These are phyloP conservation scores for Exophiala dermatitidis DNA, from an alignment of 2,329 filamentous ascomycete species.

Conservation along the genomic window DNA sequence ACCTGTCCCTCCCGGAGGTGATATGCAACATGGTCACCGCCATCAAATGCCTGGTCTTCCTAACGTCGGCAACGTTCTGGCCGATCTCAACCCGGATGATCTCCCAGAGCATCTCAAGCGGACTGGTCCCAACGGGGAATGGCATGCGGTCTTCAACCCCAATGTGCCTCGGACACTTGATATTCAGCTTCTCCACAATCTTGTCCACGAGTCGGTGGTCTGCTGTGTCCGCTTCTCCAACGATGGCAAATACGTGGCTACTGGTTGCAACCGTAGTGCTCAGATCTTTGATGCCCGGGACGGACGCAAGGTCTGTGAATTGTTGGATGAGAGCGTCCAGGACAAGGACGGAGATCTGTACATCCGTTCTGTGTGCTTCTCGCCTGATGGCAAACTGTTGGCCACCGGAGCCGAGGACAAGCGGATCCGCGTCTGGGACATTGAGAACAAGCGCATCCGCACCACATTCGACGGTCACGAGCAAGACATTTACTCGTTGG, in stretches of 20 bases:
- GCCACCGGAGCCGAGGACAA: conserved; percentile 97
- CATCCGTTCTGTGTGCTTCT: conserved; percentile 97
- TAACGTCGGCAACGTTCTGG: conserved; percentile 62
- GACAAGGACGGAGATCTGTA: conserved; percentile 89
- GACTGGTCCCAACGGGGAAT: conserved; percentile 64
- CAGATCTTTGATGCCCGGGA: conserved; percentile 93
- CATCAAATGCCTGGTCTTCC: conserved; percentile 39
- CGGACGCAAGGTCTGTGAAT: conserved; percentile 78
- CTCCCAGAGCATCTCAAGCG: conserved; percentile 83
- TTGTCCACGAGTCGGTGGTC: conserved; percentile 90
- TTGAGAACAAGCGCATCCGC: conserved; percentile 71
- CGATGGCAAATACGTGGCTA: conserved; percentile 92
- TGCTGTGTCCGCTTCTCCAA: conserved; percentile 96
- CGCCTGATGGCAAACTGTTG: conserved; percentile 85
- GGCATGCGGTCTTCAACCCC: conserved; percentile 97
- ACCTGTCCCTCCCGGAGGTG: conserved; percentile 56
- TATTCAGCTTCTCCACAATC: conserved; percentile 86
- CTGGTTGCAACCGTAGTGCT: conserved; percentile 96
- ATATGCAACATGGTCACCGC: conserved; percentile 24
- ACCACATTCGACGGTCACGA: conserved; percentile 95
- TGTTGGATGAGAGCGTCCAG: conserved; percentile 74
- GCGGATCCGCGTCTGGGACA: conserved; percentile 96
- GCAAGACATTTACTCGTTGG: conserved; percentile 95
- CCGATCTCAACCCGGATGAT: conserved; percentile 79
- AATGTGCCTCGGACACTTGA: conserved; percentile 81